Conservation (phyloP, 257 asterid genomes). For the Coffea canephora region DNA sequence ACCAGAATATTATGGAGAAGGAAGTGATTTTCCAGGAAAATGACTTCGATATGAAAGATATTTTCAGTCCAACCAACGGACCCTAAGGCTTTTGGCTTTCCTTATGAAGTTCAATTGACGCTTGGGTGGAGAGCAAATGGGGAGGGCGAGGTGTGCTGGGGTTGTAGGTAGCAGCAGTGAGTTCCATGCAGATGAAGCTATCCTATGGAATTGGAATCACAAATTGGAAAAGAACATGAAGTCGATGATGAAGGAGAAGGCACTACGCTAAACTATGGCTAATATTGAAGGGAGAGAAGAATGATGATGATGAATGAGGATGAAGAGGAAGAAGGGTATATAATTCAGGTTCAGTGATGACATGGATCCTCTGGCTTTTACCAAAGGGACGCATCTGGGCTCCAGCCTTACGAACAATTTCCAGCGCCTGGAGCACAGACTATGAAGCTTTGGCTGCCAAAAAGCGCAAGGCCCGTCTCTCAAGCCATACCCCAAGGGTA, state of each 20-base stretch:
- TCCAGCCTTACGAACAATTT: constrained; percentile 71
- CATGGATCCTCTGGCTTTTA: constrained; percentile 72
- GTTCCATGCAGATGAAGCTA: no score
- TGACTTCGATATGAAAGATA: no score
- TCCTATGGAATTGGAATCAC: no score
- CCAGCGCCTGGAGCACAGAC: constrained; percentile 55
- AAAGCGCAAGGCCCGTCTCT: constrained; percentile 49
- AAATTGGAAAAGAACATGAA: no score
- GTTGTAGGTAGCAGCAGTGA: no score
- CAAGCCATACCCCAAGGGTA: constrained; percentile 26
- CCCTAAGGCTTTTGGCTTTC: constrained; percentile 25
- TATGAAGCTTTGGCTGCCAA: constrained; percentile 62
- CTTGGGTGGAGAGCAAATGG: no score
- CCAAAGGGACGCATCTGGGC: constrained; percentile 58
- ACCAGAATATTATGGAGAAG: no score
- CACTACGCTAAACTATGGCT: no score
- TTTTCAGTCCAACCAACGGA: constrained; percentile 17
- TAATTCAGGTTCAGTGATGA: constrained; percentile 57
- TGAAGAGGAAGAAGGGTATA: constrained; percentile 45
- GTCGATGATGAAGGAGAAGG: no score
- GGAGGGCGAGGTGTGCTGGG: no score
- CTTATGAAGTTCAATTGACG: no score
- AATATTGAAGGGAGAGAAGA: constrained; percentile 34
- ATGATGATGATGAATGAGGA: constrained; percentile 14
- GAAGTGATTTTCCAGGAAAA: neutral